Percentiles rank a stretch among this genome's conserved stretches.
phyloP scores from a whole-genome alignment of 2,329 filamentous ascomycete species.

The Botrytis sinoallii region DNA sequence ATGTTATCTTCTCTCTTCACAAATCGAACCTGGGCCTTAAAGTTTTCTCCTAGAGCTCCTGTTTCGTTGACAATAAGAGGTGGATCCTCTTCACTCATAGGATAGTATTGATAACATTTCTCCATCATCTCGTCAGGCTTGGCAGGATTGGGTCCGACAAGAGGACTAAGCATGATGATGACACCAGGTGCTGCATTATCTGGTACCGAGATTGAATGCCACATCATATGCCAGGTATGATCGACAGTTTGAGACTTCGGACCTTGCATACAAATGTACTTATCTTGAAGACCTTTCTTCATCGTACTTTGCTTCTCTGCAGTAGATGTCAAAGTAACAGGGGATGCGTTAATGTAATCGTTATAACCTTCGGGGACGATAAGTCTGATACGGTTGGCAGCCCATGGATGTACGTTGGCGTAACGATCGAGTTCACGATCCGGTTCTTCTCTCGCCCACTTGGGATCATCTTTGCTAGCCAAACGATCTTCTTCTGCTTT shows the following conservation, averaged over 20 bases:
- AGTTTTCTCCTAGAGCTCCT: constrained; percentile 63
- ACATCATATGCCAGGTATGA: constrained; percentile 95
- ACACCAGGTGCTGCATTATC: constrained; percentile 66
- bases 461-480: constrained; percentile 39
- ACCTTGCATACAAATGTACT: constrained; percentile 92
- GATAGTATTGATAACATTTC: constrained; percentile 92
- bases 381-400: constrained; percentile 78
- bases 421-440: constrained; percentile 75
- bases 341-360: constrained; percentile 82
- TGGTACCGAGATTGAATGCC: constrained; percentile 57
- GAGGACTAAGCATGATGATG: constrained; percentile 92
- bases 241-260: constrained; percentile 73
- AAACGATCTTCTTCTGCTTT: constrained; percentile 47
- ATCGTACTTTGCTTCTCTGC: constrained; percentile 31
- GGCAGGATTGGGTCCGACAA: constrained; percentile 50
- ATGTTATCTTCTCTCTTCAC: constrained; percentile 45
- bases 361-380: constrained; percentile 69
- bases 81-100: constrained; percentile 52
- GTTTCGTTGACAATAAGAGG: constrained; percentile 57
- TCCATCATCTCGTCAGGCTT: constrained; percentile 52
- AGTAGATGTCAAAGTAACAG: constrained; percentile 47
- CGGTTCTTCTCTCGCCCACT: constrained; percentile 57
- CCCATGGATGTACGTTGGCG: constrained; percentile 84
- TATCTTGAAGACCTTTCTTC: constrained; percentile 37
- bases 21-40: constrained; percentile 67